Evolutionary conservation across 495 filamentous ascomycete species (phyloP), one percentile per base, ranked within the genome.

Genomic region (Astrothelium subdiscretum): DNA sequence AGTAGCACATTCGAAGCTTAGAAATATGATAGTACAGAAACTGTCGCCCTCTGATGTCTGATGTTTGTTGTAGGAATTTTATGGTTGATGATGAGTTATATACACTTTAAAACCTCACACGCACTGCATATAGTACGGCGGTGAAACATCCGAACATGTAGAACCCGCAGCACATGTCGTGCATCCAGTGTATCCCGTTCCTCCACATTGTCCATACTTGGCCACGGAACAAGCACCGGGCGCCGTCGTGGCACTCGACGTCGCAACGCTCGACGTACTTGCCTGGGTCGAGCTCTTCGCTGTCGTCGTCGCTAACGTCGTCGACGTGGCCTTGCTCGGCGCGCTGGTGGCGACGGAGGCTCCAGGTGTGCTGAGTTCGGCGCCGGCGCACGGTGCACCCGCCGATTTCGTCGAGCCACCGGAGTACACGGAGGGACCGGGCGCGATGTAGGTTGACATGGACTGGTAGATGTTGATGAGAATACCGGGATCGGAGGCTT

Each of bases 101-200:
- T 1, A 38, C 35, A 38, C 35, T 0, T 38, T 38, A 8, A 15
- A 48, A 2, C 8, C 4, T 54, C 20, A 54, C 2, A 20, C 20
- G 40, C 66, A 67, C 60, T 67, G 66, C 52, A 48, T 59, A 44
- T 67, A 67, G 57, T 67, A 67, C 12, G 62, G 27, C 31, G 62
- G 64, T 27, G 62, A 35, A 24, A 32, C 27, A 2, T 51, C 48
- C 24, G 12, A 44, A 40, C 66, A 67, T 11, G 59, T 65, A 12
- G 32, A 31, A 6, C 66, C 66, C 3, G 44, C 29, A 15, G 57
- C 66, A 27, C 66, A 67, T 1, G 62, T 63, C 57, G 66, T 61
- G 29, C 66, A 67, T 3, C 66, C 66, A n/a, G 40, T 62, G 26
- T 44, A 67, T 22, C 60, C 66, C 43, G 22, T 63, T 10, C 66